Evolutionary conservation across 495 filamentous ascomycete species (phyloP), one percentile per base, ranked within the genome.

Genomic region (Trichocladium uniseriatum): DNA sequence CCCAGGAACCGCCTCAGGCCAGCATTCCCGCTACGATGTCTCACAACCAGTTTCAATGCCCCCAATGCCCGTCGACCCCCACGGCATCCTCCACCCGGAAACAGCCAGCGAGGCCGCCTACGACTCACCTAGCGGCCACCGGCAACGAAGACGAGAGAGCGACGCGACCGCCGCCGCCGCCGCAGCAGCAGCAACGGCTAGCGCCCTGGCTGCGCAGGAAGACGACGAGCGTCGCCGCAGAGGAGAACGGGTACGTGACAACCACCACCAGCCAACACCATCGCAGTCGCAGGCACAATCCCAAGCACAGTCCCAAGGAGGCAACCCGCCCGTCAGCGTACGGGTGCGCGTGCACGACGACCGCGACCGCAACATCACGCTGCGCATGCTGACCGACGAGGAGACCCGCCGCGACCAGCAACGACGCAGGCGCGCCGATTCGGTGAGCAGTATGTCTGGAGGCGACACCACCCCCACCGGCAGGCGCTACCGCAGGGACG

Each of bases 261-360:
- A 27, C 10, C 10, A 28, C 11, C 16, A 18, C 22, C 20, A 28
- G 1, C 5, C 27, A 19, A 7, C 14, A 31, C 14, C 19, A 18
- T n/a, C 34, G 24, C 5, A 18, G 15, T 13, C 27, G 28, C 28
- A 20, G 1, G 18, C 18, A n/a, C n/a, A n/a, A n/a, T n/a, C n/a
- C n/a, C n/a, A n/a, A n/a, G n/a, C n/a, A n/a, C n/a, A n/a, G n/a
- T n/a, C n/a, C n/a, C n/a, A n/a, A n/a, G n/a, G n/a, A n/a, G n/a
- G n/a, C 38, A 13, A 5, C n/a, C 78, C 80, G 15, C 82, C 87
- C 2, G 83, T 87, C 43, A 84, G 80, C 45, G 79, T 94, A 42
- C 88, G 88, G 66, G 74, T 94, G 21, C 83, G 84, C 62, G 81
- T 90, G 69, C 81, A 88, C 65, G 77, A 81, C 44, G 84, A 94